Evolutionary conservation across 139 green algal genomes (phyloP), one percentile per base, ranked within the genome.

Genomic region (Trebouxia sp.): DNA sequence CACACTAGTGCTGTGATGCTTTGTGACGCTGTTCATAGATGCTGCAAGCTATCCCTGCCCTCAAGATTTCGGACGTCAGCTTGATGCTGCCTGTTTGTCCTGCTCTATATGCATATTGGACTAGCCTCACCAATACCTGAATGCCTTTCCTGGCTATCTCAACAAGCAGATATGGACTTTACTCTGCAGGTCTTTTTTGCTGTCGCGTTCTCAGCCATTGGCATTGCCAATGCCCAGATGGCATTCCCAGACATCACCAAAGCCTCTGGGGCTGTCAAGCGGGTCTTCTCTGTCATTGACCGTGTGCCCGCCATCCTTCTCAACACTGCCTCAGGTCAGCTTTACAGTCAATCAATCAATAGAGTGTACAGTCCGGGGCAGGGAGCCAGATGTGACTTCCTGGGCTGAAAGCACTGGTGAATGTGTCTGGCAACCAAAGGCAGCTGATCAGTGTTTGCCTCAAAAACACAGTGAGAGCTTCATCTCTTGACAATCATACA

Each of bases 261-360:
- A 78, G 89, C 89, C 62, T 85, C 83, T 30, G 79, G 65, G 5
- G 91, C 93, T 11, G 83, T 92, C 12, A 56, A 84, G 69, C 78
- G 88, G 20, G 87, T 98, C 11, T 97, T 97, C 79, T 80, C 83
- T 47, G 84, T 96, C 75, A 87, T 97, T 37, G 93, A 98, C 87
- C 88, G 93, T 26, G 65, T 83, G 67, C 85, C 90, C 1, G n/a
- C 41, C 17, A 96, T 97, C 51, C 88, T 95, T 80, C 75, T 77
- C 43, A 55, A 75, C 48, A 75, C 50, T 38, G 38, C 55, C 7
- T 78, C 86, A 28, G 89, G 88, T 65, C 35, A 26, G 43, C 20
- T 30, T 37, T 14, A 12, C 12, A 15, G 48, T 12, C 14, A 56
- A 56, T 15, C 12, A 26, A 43, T 35, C 37, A 53, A 67, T 5